A percentile compares a stretch with the other conserved stretches of the same genome.
Conservation (phyloP, 352 stramenopile species). For the Globisporangium middletonii region DNA sequence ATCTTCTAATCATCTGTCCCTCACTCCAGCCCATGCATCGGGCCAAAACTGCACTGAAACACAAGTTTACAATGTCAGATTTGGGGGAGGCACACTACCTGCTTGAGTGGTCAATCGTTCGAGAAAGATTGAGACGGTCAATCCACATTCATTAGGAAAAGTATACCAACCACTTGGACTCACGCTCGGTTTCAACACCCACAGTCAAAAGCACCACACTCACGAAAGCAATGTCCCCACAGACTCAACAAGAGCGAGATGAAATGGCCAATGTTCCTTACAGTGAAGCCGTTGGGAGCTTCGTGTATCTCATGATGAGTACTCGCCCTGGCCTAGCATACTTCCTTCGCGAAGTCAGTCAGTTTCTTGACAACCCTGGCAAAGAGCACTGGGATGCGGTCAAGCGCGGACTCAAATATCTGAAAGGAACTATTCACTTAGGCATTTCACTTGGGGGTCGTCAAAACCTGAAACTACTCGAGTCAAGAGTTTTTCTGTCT, state of each 20-base stretch:
- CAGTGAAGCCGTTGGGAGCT: neutral
- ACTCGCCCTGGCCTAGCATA: neutral
- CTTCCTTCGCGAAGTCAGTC: neutral
- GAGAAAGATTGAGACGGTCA: neutral
- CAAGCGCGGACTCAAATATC: neutral
- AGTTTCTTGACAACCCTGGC: neutral
- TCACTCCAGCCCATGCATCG: too few relatives aligned
- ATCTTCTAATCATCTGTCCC: too few relatives aligned
- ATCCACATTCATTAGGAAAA: neutral
- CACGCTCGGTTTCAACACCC: too few relatives aligned
- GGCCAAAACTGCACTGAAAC: too few relatives aligned
- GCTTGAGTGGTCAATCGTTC: neutral
- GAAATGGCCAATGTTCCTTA: neutral
- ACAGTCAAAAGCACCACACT: neutral
- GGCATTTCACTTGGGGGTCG: neutral
- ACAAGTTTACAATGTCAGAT: too few relatives aligned
- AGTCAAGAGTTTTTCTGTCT: neutral
- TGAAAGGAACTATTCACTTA: neutral
- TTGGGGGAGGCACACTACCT: neutral
- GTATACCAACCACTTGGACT: neutral
- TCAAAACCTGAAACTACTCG: neutral
- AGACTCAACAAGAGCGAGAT: neutral
- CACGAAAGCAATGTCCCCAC: neutral
- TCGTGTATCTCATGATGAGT: neutral
- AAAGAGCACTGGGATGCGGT: neutral